These are phyloP conservation scores for Wickerhamia fluorescens DNA, from an alignment of 805 yeast species.

Conservation along the genomic window DNA sequence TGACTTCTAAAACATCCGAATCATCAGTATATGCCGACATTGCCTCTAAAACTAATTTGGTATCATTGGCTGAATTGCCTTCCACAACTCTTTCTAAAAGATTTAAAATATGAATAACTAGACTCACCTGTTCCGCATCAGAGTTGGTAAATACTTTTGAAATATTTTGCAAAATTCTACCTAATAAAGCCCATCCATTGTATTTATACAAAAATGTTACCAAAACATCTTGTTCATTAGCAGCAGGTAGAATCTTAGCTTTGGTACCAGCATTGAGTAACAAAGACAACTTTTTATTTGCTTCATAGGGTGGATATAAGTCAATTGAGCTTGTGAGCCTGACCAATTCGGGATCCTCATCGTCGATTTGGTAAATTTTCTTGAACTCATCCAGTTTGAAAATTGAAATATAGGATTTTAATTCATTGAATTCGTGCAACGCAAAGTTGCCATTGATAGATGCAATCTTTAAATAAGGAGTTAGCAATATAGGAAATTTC, in stretches of 20 bases:
- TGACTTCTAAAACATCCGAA: conserved; percentile 53
- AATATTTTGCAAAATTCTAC: conserved; percentile 66
- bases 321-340: conserved; percentile 41
- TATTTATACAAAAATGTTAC: conserved; percentile 67
- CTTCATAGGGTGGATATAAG: conserved; percentile 52
- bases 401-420: conserved; percentile 56
- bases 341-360: conserved; percentile 46
- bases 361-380: conserved; percentile 40
- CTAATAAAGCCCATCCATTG: conserved; percentile 84
- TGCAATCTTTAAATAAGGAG: conserved; percentile 54
- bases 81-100: conserved; percentile 43
- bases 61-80: conserved; percentile 26
- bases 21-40: conserved; percentile 45
- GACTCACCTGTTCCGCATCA: conserved; percentile 30
- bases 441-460: conserved; percentile 65
- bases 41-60: conserved; percentile 25
- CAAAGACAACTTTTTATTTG: conserved; percentile 39
- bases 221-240: conserved; percentile 23
- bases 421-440: conserved; percentile 46
- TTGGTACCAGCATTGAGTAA: conserved; percentile 45
- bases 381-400: conserved; percentile 34
- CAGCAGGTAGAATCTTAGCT: conserved; percentile 62
- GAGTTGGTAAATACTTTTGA: conserved; percentile 32
- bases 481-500: conserved; percentile 63
- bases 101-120: conserved; percentile 43